Base-by-base conservation (phyloP, 106 monocot genomes). In the Ottelia alismoides region DNA sequence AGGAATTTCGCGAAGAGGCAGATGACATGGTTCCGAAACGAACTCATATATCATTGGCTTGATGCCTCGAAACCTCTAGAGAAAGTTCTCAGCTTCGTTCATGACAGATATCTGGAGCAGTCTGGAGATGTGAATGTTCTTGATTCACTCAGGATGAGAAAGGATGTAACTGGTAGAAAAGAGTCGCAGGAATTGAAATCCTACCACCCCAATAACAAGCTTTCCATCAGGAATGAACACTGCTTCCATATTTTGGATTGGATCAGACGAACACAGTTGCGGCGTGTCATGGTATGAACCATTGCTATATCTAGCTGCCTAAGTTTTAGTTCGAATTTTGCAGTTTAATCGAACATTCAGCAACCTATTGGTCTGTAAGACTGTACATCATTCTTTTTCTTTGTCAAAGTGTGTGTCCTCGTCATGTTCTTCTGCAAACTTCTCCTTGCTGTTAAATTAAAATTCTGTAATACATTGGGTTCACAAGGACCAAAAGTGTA, bases 1-100 rank as follows among this genome's bases (percentile, higher is more conserved):
- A 63, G 88, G 20, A 96, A 96, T 72, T 96, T 85, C 44, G 72
- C 84, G 22, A 96, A 85, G 81, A 81, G 96, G 74, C 96, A 89
- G 60, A 60, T 85, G 57, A 85, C 88, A 43, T 96, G 96, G 96
- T 88, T 85, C 62, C 67, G 88, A 9, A 85, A 82, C 51, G 96
- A 96, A 58, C 40, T 31, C 2, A 82, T 81, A 14, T 89, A 96
- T 56, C 64, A 78, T 20, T 89, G 96, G 88, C 46, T 96, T 30
- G 81, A 96, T 45, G 76, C 84, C 26, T 82, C 88, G n/a, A 54
- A 27, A 45, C 81, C 88, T 20, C 59, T 89, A 25, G 85, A 85
- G 14, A 53, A 51, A 23, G 72, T 89, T 32, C 49, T 79, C 23
- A 65, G 68, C 2, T 89, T 77, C 35, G 49, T 85, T 32, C 70